These are phyloP conservation scores for Hypomontagnella submonticulosa DNA, from an alignment of 495 filamentous ascomycete species.

Conservation along the genomic window DNA sequence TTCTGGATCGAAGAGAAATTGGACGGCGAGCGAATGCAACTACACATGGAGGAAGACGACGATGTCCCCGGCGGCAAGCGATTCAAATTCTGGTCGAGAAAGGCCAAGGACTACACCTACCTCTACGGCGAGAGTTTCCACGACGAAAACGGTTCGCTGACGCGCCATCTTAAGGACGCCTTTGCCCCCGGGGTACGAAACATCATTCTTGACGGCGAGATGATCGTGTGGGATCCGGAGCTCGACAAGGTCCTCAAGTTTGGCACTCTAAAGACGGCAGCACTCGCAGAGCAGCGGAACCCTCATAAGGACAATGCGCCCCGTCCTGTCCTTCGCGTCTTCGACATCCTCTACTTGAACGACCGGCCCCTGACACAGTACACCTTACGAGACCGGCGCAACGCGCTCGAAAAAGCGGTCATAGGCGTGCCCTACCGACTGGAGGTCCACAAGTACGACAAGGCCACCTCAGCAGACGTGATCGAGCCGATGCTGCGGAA, in stretches of 20 bases:
- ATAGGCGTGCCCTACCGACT: conserved; percentile 75
- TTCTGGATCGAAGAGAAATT: conserved; percentile 99
- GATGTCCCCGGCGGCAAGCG: conserved; percentile 71
- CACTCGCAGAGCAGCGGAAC: conserved; percentile 82
- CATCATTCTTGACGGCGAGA: conserved; percentile 95
- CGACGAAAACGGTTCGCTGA: conserved; percentile 81
- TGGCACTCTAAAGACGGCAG: conserved; percentile 93
- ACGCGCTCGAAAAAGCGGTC: conserved; percentile 75
- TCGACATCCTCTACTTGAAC: conserved; percentile 92
- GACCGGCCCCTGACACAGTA: conserved; percentile 81
- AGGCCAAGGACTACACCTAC: conserved; percentile 96
- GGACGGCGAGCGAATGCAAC: conserved; percentile 96
- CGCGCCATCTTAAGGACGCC: conserved; percentile 79
- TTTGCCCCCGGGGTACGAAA: conserved; percentile 81
- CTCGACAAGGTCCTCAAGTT: conserved; percentile 87
- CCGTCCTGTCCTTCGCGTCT: conserved; percentile 84
- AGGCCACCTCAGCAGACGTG: conserved; percentile 71
- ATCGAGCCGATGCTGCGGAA: conserved; percentile 82
- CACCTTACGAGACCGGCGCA: conserved; percentile 81
- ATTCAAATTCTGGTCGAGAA: conserved; percentile 94
- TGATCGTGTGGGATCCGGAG: conserved; percentile 98
- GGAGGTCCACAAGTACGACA: conserved; percentile 81
- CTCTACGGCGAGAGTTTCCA: conserved; percentile 84
- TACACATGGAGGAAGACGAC: conserved; percentile 86
- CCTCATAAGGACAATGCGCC: conserved; percentile 73